Percentiles rank a stretch among this genome's conserved stretches.
Evolutionary conservation across 805 yeast species (phyloP).

Genomic region (Zygosaccharomyces kombuchaensis): DNA sequence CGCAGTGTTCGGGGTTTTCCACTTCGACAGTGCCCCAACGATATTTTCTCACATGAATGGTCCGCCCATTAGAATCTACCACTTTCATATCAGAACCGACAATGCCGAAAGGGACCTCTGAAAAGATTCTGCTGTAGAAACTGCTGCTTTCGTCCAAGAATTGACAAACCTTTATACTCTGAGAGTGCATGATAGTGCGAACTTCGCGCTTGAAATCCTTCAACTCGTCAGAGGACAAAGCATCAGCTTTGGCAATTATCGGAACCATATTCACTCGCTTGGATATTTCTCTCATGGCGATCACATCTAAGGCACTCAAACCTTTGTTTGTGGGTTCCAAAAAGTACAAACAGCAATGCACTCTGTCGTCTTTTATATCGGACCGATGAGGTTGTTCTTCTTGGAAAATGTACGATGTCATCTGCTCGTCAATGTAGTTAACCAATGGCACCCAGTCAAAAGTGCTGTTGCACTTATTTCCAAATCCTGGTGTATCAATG

Average conservation of each 20-base stretch:
- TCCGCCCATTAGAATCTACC: constrained; percentile 40
- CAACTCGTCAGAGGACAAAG: constrained; percentile 56
- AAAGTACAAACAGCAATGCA: constrained; percentile 84
- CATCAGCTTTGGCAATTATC: constrained; percentile 76
- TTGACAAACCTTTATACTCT: constrained; percentile 58
- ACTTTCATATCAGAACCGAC: constrained; percentile 60
- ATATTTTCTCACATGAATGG: constrained; percentile 71
- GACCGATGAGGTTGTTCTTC: constrained; percentile 68
- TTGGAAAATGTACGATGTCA: constrained; percentile 62
- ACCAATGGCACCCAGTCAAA: constrained; percentile 65
- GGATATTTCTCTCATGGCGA: constrained; percentile 65
- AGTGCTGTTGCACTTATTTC: constrained; percentile 60
- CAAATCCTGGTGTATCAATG: constrained; percentile 76
- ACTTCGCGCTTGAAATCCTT: constrained; percentile 49
- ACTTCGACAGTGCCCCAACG: constrained; percentile 86
- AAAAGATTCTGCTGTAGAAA: constrained; percentile 32
- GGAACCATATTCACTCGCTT: constrained; percentile 78
- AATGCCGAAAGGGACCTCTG: constrained; percentile 62
- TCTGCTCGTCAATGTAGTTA: constrained; percentile 76
- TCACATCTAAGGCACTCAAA: constrained; percentile 62
- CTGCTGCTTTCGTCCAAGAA: constrained; percentile 38
- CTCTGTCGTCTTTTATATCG: constrained; percentile 55
- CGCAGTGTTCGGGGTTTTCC: constrained; percentile 74
- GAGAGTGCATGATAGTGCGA: constrained; percentile 45
- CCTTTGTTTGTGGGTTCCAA: constrained; percentile 64